phyloP scores from a whole-genome alignment of 345 rosid species.

The Rhizophora apiculata region DNA sequence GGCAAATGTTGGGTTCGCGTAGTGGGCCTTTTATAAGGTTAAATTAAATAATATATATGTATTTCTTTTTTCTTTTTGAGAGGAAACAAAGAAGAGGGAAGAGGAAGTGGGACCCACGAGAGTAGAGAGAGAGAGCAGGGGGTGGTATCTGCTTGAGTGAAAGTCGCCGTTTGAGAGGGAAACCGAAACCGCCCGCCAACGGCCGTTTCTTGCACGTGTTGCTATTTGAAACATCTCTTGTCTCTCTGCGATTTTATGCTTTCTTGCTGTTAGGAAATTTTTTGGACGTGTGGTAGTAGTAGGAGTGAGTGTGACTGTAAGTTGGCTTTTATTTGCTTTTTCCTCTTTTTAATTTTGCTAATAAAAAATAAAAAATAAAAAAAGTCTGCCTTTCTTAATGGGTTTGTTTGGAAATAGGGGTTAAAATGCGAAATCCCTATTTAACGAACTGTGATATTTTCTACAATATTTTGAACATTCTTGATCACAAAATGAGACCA shows the following conservation, averaged over 20 bases:
- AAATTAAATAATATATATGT: not conserved
- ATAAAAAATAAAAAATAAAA: too few relatives aligned
- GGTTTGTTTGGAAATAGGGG: too few relatives aligned
- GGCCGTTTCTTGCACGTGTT: conserved; percentile 25
- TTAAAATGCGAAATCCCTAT: too few relatives aligned
- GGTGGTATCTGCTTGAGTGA: too few relatives aligned
- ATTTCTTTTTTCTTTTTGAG: not conserved
- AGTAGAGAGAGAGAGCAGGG: not conserved
- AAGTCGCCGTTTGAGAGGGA: not conserved
- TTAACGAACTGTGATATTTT: too few relatives aligned
- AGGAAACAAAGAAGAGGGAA: not conserved
- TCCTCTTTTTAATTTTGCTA: too few relatives aligned
- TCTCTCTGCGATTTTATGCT: not conserved
- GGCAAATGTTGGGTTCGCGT: not conserved
- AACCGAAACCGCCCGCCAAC: conserved; percentile 18
- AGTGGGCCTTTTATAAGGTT: not conserved
- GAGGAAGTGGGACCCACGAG: not conserved
- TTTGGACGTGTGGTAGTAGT: too few relatives aligned
- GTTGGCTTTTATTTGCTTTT: not conserved
- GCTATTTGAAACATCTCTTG: not conserved
- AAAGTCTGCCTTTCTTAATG: too few relatives aligned
- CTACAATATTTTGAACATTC: too few relatives aligned
- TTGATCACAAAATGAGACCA: too few relatives aligned
- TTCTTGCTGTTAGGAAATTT: not conserved
- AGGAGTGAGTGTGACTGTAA: too few relatives aligned